These are phyloP conservation scores for Leccinum subgranulosum DNA, from an alignment of 768 basidiomycete species.

Conservation along the genomic window DNA sequence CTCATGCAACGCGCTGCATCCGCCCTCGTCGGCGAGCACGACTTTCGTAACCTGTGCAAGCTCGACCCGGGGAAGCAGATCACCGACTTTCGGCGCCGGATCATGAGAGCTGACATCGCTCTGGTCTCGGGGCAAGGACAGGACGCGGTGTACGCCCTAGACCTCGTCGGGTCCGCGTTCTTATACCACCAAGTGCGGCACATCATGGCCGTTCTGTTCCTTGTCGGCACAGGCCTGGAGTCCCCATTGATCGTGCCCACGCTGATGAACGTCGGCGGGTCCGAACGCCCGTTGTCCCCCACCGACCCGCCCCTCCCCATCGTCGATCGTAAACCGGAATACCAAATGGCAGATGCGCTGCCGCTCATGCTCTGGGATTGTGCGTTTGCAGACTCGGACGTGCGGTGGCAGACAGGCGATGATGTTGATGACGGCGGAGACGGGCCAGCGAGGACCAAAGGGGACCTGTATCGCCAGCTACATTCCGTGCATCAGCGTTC, in stretches of 20 bases:
- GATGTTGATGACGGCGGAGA: constrained; percentile 22
- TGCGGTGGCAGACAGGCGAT: constrained; percentile 69
- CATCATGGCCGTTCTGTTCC: constrained; percentile 88
- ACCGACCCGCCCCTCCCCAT: constrained; percentile 38
- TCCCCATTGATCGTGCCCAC: constrained; percentile 62
- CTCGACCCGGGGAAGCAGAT: constrained; percentile 91
- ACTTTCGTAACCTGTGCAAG: constrained; percentile 95
- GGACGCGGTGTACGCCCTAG: constrained; percentile 60
- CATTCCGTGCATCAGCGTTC: constrained; percentile 57
- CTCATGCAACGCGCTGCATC: constrained; percentile 75
- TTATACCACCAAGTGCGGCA: constrained; percentile 96
- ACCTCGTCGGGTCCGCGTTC: constrained; percentile 85
- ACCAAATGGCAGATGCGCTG: constrained; percentile 90
- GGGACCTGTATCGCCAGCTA: constrained; percentile 49
- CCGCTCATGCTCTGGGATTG: constrained; percentile 94
- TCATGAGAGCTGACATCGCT: constrained; percentile 63
- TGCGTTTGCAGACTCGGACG: constrained; percentile 59
- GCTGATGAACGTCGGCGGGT: constrained; percentile 67
- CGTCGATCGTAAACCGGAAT: constrained; percentile 76
- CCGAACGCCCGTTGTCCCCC: constrained; percentile 4
- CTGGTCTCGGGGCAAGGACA: constrained; percentile 35
- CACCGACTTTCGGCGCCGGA: constrained; percentile 66
- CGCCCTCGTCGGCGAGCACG: constrained; percentile 81
- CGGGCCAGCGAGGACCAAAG: constrained; percentile 26
- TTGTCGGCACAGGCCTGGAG: constrained; percentile 82